Evolutionary conservation across 2,329 filamentous ascomycete species (phyloP).

Genomic region (Coleophoma eucalyptorum): DNA sequence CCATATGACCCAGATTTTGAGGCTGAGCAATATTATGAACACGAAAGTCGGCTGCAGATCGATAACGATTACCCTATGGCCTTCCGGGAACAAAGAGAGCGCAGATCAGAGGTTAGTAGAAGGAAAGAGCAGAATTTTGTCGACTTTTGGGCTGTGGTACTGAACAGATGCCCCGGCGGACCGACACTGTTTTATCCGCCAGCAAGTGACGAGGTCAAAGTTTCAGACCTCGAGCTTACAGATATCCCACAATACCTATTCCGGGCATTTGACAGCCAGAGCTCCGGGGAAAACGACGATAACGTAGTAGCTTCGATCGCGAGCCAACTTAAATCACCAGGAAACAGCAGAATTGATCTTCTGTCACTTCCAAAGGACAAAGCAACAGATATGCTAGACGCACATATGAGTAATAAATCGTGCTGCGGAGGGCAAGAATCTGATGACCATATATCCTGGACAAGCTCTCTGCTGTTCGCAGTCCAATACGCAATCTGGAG

Average conservation of each 20-base stretch:
- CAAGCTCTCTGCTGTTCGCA: conserved; percentile 6
- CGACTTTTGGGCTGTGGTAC: conserved; percentile 3
- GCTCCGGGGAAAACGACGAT: conserved; percentile 12
- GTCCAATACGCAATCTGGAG: conserved; percentile 8
- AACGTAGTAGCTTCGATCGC: conserved; percentile 12
- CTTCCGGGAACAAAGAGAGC: neutral
- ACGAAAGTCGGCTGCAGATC: neutral
- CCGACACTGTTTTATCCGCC: conserved; percentile 3
- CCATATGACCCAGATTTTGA: neutral
- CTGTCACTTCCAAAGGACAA: conserved; percentile 2
- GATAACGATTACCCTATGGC: neutral
- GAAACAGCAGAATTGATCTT: conserved; percentile 5
- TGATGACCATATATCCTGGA: conserved; percentile 7
- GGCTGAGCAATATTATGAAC: neutral
- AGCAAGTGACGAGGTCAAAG: too few species aligned
- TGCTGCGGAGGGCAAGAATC: conserved; percentile 1
- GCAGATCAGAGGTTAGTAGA: neutral
- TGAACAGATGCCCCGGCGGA: conserved; percentile 1
- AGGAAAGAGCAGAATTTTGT: conserved; percentile 2
- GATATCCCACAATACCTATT: conserved; percentile 14
- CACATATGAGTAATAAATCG: conserved; percentile 4
- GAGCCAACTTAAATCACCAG: conserved; percentile 2
- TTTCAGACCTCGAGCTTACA: neutral
- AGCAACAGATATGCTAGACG: conserved; percentile 3
- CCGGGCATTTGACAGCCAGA: conserved; percentile 12